Evolutionary conservation across 1,284 basidiomycete species (phyloP).

Genomic region (Flammula alnicola): DNA sequence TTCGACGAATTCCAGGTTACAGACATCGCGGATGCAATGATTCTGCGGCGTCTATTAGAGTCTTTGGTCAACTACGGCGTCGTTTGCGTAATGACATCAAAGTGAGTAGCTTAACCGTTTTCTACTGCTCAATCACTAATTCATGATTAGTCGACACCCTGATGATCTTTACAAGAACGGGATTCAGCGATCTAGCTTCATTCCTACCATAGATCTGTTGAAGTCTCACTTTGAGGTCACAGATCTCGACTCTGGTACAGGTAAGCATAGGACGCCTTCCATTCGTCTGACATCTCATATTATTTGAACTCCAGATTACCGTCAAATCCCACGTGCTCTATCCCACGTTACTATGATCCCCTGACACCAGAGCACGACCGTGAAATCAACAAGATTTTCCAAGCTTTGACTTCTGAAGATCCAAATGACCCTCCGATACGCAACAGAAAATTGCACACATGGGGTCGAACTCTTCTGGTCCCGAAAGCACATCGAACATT

Average conservation of each 20-base stretch:
- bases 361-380: conserved; percentile 64
- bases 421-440: conserved; percentile 61
- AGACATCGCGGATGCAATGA: conserved; percentile 99
- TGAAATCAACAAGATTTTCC: conserved; percentile 86
- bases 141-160: conserved; percentile 81
- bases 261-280: conserved; percentile 45
- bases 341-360: conserved; percentile 94
- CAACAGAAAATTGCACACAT: conserved; percentile 77
- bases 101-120: conserved; percentile 55
- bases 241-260: conserved; percentile 94
- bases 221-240: conserved; percentile 87
- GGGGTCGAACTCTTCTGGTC: conserved; percentile 89
- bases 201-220: conserved; percentile 94
- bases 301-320: conserved; percentile 69
- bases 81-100: conserved; percentile 95
- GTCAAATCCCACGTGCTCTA: conserved; percentile 86
- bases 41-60: conserved; percentile 89
- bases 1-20: conserved; percentile 99
- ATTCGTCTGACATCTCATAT: conserved; percentile 36
- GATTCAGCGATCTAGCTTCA: conserved; percentile 95
- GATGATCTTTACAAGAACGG: conserved; percentile 99
- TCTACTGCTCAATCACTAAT: conserved; percentile 8
- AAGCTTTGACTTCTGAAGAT: conserved; percentile 64
- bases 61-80: conserved; percentile 87
- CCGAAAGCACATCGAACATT: conserved; percentile 77